Evolutionary conservation across 2,329 filamentous ascomycete genomes (phyloP).

Genomic region (Colletotrichum sp.): DNA sequence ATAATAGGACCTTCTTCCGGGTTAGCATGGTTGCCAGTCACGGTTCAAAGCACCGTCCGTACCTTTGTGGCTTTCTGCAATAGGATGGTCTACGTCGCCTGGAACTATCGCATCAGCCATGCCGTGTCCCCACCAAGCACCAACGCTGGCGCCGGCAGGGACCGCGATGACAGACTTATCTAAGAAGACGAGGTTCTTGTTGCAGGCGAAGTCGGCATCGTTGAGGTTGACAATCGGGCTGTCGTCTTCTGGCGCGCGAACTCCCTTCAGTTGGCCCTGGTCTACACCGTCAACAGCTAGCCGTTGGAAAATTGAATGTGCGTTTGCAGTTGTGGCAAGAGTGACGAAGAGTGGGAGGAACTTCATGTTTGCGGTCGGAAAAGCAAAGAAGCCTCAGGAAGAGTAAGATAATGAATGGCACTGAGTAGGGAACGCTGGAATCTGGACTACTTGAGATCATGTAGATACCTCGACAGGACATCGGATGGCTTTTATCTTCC

Average conservation of each 20-base stretch:
- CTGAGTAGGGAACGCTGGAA: background rate
- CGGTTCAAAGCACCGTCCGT: background rate
- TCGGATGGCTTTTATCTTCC: background rate
- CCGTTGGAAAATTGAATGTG: constrained; percentile 29
- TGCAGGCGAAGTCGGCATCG: constrained; percentile 50
- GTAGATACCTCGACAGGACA: background rate
- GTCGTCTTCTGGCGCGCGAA: background rate
- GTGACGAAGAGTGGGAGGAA: constrained; percentile 19
- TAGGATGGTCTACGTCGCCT: constrained; percentile 50
- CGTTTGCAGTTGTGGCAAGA: constrained; percentile 51
- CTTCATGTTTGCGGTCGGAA: background rate
- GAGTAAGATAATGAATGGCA: fast-evolving
- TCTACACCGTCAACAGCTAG: background rate
- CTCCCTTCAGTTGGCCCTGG: background rate
- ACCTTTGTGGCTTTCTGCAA: constrained; percentile 53
- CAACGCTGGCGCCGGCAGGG: constrained; percentile 51
- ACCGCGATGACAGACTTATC: constrained; percentile 45
- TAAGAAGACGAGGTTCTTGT: constrained; percentile 38
- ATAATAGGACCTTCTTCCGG: constrained; percentile 44
- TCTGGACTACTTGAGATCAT: background rate
- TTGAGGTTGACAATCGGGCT: constrained; percentile 48
- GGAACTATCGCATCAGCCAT: constrained; percentile 48
- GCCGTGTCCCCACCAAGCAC: constrained; percentile 54
- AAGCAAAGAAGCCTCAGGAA: background rate
- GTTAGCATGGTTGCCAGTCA: background rate